Evolutionary conservation across 2,329 filamentous ascomycete genomes (phyloP).

Genomic region (Pseudocercospora fijiensis): DNA sequence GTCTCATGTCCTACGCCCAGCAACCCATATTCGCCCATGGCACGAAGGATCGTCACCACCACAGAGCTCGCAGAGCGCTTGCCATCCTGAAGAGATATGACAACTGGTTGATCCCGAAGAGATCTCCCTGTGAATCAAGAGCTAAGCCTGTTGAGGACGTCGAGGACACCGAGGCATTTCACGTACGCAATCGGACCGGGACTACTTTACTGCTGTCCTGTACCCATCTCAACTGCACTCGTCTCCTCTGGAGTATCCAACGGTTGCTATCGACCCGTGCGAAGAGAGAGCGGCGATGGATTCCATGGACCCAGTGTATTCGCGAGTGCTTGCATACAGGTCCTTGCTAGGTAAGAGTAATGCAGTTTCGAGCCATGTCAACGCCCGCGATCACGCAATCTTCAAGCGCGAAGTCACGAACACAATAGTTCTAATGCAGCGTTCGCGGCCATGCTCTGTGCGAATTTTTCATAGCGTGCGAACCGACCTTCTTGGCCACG

Average conservation of each 20-base stretch:
- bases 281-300: background rate
- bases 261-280: background rate
- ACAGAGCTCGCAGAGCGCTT: no score
- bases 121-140: no score
- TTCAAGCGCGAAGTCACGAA: background rate
- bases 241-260: background rate
- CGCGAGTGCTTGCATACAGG: background rate
- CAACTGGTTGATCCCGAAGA: no score
- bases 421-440: background rate
- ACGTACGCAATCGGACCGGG: background rate
- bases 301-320: background rate
- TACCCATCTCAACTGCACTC: slow-evolving; percentile 1
- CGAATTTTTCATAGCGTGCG: background rate
- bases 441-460: background rate
- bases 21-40: no score
- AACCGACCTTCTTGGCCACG: background rate
- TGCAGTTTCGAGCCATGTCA: background rate
- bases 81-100: no score
- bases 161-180: background rate
- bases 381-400: background rate
- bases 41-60: no score
- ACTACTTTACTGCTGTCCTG: background rate
- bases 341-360: background rate
- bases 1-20: no score
- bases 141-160: background rate